phyloP scores from a whole-genome alignment of 495 filamentous ascomycete genomes.

The Hypoxylon crocopeplum region DNA sequence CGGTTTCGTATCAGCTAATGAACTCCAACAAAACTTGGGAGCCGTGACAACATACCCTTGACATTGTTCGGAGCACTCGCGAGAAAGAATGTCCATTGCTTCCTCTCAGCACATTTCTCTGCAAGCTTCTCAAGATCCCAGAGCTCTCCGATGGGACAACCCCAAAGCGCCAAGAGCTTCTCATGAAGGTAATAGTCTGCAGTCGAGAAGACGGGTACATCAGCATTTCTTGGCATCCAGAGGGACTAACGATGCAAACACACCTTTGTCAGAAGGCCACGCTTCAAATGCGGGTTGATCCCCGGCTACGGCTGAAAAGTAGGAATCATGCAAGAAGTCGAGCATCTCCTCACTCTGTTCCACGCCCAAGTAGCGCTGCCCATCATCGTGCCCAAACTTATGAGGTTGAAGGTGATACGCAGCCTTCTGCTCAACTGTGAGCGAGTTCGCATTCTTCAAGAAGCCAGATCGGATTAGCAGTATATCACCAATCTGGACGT shows the following conservation, averaged over 20 bases:
- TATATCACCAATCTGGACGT: constrained; percentile 67
- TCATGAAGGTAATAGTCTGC: constrained; percentile 67
- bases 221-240: constrained; percentile 63
- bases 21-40: constrained; percentile 43
- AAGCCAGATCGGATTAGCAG: constrained; percentile 70
- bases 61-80: constrained; percentile 63
- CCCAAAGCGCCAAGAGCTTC: constrained; percentile 68
- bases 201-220: constrained; percentile 43
- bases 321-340: constrained; percentile 71
- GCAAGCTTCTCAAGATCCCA: constrained; percentile 59
- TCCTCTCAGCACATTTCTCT: constrained; percentile 53
- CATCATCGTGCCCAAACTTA: constrained; percentile 47
- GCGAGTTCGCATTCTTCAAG: constrained; percentile 52
- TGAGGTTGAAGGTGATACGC: constrained; percentile 14
- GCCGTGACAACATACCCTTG: constrained; percentile 37
- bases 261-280: constrained; percentile 59
- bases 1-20: constrained; percentile 44
- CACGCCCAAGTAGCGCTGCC: constrained; percentile 63
- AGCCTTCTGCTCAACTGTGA: constrained; percentile 51
- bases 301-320: constrained; percentile 68
- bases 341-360: constrained; percentile 63
- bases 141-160: constrained; percentile 60
- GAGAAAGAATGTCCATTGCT: constrained; percentile 68
- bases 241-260: constrained; percentile 62
- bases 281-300: constrained; percentile 68